These are phyloP conservation scores for Rhexocercosporidium sp. DNA, from an alignment of 2,329 filamentous ascomycete species.

Conservation along the genomic window DNA sequence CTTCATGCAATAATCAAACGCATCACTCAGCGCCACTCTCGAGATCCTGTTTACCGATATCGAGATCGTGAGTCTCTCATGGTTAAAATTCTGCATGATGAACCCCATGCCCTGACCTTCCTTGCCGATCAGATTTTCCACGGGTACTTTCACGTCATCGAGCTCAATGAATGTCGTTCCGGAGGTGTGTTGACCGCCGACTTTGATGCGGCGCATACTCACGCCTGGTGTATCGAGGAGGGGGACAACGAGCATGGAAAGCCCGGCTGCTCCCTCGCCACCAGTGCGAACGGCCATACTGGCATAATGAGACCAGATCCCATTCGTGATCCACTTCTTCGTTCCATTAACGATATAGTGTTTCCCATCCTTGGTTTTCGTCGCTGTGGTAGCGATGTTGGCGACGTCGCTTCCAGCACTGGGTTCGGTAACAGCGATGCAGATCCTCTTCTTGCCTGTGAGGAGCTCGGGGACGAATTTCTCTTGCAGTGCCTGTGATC, in stretches of 20 bases:
- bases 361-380: slow-evolving; percentile 65
- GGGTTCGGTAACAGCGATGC: slow-evolving; percentile 82
- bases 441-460: slow-evolving; percentile 67
- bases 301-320: slow-evolving; percentile 70
- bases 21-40: slow-evolving; percentile 62
- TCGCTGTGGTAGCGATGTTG: slow-evolving; percentile 72
- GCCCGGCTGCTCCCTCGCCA: slow-evolving; percentile 61
- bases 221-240: slow-evolving; percentile 71
- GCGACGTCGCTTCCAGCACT: slow-evolving; percentile 76
- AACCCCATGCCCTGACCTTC: slow-evolving; percentile 77
- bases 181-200: slow-evolving; percentile 66
- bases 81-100: slow-evolving; percentile 82
- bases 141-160: slow-evolving; percentile 74
- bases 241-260: slow-evolving; percentile 73
- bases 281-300: slow-evolving; percentile 78
- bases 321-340: slow-evolving; percentile 82
- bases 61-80: slow-evolving; percentile 72
- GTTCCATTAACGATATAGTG: slow-evolving; percentile 74
- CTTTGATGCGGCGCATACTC: slow-evolving; percentile 69
- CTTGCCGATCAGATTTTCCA: slow-evolving; percentile 70
- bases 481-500: slow-evolving; percentile 64
- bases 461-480: slow-evolving; percentile 71
- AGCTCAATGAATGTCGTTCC: slow-evolving; percentile 80
- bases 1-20: slow-evolving; percentile 67
- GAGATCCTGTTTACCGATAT: slow-evolving; percentile 68